Conservation (phyloP, 257 asterid genomes). For the Solanum piurae region DNA sequence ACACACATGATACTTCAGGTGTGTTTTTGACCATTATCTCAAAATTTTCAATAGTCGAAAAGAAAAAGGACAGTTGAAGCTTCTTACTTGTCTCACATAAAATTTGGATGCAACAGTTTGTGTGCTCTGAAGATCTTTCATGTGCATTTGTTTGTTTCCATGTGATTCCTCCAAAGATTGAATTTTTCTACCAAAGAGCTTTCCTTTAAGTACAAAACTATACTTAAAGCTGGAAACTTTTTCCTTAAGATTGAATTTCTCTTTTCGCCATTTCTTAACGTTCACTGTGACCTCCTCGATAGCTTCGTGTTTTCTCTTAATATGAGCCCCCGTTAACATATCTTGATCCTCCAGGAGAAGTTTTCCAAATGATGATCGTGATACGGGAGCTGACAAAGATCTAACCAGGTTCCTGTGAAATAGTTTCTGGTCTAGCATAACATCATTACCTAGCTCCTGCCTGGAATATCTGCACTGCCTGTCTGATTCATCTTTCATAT, state of each 20-base stretch:
- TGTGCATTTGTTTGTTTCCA: slow-evolving; percentile 11
- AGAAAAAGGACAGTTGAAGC: background rate
- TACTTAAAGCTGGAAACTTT: slow-evolving; percentile 75
- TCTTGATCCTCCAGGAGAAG: slow-evolving; percentile 84
- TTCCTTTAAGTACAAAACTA: slow-evolving; percentile 64
- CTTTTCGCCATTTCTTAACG: slow-evolving; percentile 52
- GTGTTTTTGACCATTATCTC: background rate
- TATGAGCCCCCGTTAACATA: slow-evolving; percentile 58
- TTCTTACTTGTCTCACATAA: slow-evolving; percentile 56
- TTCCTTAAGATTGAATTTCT: slow-evolving; percentile 64
- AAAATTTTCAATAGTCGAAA: background rate
- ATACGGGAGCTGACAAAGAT: slow-evolving; percentile 88
- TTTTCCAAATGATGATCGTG: slow-evolving; percentile 77
- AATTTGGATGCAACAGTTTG: slow-evolving; percentile 33
- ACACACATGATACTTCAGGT: background rate
- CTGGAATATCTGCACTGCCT: slow-evolving; percentile 44
- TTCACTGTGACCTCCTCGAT: slow-evolving; percentile 42
- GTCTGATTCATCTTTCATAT: slow-evolving; percentile 23
- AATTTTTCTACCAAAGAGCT: slow-evolving; percentile 64
- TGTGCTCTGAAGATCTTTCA: slow-evolving; percentile 16
- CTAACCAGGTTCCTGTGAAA: slow-evolving; percentile 72
- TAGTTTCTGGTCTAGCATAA: slow-evolving; percentile 27
- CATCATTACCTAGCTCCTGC: slow-evolving; percentile 29
- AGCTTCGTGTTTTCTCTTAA: slow-evolving; percentile 76
- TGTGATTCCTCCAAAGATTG: slow-evolving; percentile 33